These are phyloP conservation scores for Sistotremastrum suecicum DNA, from an alignment of 768 basidiomycete species.

Conservation along the genomic window DNA sequence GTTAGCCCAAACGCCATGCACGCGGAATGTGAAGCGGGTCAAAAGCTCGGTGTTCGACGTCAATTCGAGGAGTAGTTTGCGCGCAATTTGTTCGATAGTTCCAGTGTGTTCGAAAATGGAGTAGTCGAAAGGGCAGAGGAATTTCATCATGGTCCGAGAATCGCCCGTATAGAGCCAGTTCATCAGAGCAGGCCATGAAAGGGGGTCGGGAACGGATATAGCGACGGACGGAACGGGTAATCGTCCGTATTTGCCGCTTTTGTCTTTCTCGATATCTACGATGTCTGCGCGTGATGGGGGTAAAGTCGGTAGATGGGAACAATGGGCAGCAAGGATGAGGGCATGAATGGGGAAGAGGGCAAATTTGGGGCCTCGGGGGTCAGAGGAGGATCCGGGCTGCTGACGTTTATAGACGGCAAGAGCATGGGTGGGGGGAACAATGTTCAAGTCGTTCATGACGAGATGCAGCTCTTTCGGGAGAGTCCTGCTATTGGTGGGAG, in stretches of 20 bases:
- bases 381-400: constrained; percentile 5
- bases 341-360: constrained; percentile 56
- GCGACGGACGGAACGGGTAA: constrained; percentile 41
- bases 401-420: constrained; percentile 16
- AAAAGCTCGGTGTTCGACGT: too few relatives aligned
- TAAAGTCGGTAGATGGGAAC: constrained; percentile 46
- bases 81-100: too few relatives aligned
- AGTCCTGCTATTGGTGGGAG: not conserved
- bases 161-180: constrained; percentile 45
- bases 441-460: constrained; percentile 18
- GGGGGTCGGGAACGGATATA: constrained; percentile 47
- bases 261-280: constrained; percentile 15
- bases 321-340: constrained; percentile 54
- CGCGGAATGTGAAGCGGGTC: constrained; percentile 8
- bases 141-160: too few relatives aligned
- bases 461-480: constrained; percentile 32
- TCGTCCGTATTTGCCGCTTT: too few relatives aligned
- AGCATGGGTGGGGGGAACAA: constrained; percentile 22
- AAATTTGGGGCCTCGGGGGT: not conserved
- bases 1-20: constrained; percentile 64
- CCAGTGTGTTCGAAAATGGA: too few relatives aligned
- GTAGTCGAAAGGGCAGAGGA: too few relatives aligned
- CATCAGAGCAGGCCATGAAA: constrained; percentile 43
- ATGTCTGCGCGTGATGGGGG: constrained; percentile 22
- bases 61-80: too few relatives aligned